Evolutionary conservation across 495 filamentous ascomycete species (phyloP), one percentile per base, ranked within the genome.

Genomic region (Aspergillus bertholletiae): DNA sequence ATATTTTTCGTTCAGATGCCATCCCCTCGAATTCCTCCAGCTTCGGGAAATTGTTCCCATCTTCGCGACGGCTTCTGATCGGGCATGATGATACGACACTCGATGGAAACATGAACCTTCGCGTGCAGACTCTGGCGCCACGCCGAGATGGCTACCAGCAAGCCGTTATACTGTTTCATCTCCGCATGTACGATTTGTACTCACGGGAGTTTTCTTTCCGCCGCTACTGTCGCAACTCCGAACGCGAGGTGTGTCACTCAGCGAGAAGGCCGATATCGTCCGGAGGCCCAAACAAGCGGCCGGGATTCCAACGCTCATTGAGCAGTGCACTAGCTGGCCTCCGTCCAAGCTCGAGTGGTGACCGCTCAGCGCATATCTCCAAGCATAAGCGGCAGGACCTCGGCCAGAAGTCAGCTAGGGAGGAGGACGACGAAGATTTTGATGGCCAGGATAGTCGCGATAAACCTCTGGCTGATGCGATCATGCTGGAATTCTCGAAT

Each of bases 31-130:
- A 84, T 23, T 88, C 94, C 12, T 76, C 85, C 17, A 88, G 91
- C 49, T 98, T 98, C 66, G 88, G 88, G 34, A 80, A 85, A 54
- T 81, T 92, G 58, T 98, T 96, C 68, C 93, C 94, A 11, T 93
- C 93, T 9, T 77, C 85, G 27, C 83, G 89, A 60, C 81, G 87
- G 44, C 73, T 98, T 26, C 81, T 80, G 37, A 94, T 98, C 62
- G 84, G 88, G 40, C 94, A 98, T 62, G 94, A 98, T 63, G 91
- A 96, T 71, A 80, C 89, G 32, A 96, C 94, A 3, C 67, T 86
- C 17, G 94, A 98, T 69, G 93, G 94, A 18, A 96, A 97, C 77
- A 96, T 97, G 94, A 96, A 97, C 67, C 79, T 98, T 50, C 86
- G 92, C 39, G 80, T 98, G 46, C 92, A 97, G 66, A 91, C 91